phyloP scores from a whole-genome alignment of 306 rosid species.

The Quercus wislizeni region DNA sequence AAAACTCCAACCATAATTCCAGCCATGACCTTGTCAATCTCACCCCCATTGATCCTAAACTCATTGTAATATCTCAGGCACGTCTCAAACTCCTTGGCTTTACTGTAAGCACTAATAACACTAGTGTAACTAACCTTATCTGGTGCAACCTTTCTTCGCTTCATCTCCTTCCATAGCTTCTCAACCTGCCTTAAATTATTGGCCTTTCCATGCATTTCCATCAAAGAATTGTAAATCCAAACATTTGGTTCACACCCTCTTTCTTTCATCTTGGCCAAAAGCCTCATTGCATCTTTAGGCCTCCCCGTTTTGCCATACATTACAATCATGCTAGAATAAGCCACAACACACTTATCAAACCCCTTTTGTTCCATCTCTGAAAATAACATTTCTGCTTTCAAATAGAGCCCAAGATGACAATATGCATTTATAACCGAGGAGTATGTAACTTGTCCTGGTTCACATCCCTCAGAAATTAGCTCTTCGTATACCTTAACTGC shows the following conservation, averaged over 20 bases:
- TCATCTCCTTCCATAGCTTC: constrained; percentile 76
- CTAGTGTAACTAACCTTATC: constrained; percentile 71
- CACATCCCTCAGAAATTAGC: constrained; percentile 43
- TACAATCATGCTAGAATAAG: constrained; percentile 69
- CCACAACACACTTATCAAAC: constrained; percentile 64
- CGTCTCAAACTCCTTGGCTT: constrained; percentile 48
- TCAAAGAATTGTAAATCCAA: constrained; percentile 73
- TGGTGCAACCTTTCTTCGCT: constrained; percentile 58
- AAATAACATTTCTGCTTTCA: constrained; percentile 52
- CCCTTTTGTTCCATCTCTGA: constrained; percentile 64
- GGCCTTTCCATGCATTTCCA: constrained; percentile 71
- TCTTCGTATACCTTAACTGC: constrained; percentile 42
- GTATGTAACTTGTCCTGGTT: constrained; percentile 72
- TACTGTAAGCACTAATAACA: constrained; percentile 57
- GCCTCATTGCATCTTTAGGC: constrained; percentile 47
- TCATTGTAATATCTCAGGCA: constrained; percentile 45
- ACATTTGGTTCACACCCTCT: constrained; percentile 72
- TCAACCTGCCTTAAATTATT: constrained; percentile 61
- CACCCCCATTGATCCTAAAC: constrained; percentile 59
- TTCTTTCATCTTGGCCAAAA: constrained; percentile 77
- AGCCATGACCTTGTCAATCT: constrained; percentile 62
- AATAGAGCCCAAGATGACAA: constrained; percentile 45
- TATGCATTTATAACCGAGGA: constrained; percentile 64
- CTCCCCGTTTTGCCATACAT: constrained; percentile 72
- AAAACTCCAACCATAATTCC: constrained; percentile 75